phyloP scores from a whole-genome alignment of 352 stramenopile species.

The Pythium apleroticum region DNA sequence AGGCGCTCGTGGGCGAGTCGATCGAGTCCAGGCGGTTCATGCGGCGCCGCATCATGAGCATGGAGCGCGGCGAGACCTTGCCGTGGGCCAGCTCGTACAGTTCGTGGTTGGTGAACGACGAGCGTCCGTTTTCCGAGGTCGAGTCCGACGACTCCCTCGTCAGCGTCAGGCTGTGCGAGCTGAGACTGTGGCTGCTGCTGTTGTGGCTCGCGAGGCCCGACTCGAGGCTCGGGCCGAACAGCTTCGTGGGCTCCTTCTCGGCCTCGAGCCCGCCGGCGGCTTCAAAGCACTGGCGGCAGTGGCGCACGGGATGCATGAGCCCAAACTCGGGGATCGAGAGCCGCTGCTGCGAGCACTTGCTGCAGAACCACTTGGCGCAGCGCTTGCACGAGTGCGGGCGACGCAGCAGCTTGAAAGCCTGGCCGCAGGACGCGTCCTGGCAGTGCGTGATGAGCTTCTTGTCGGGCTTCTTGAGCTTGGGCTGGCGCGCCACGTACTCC shows the following conservation, averaged over 20 bases:
- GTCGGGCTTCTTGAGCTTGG: conserved; percentile 82
- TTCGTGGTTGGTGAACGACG: conserved; percentile 61
- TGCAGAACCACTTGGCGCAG: conserved; percentile 84
- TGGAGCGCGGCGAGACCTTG: conserved; percentile 66
- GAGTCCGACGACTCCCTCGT: conserved; percentile 2
- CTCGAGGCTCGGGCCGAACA: conserved; percentile 44
- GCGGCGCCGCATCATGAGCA: conserved; percentile 68
- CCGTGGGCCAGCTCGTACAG: conserved; percentile 81
- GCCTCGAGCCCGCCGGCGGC: conserved; percentile 61
- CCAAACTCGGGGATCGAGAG: conserved; percentile 82
- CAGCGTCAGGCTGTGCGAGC: background rate
- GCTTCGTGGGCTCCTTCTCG: conserved; percentile 62
- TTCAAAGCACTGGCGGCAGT: conserved; percentile 79
- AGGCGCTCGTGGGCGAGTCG: conserved; percentile 61
- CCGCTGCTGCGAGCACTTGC: conserved; percentile 77
- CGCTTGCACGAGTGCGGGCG: conserved; percentile 83
- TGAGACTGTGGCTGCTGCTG: conserved; percentile 3
- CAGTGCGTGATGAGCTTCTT: conserved; percentile 83
- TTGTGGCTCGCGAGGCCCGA: background rate
- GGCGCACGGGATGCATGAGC: conserved; percentile 72
- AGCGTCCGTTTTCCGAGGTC: conserved; percentile 25
- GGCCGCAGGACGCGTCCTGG: conserved; percentile 63
- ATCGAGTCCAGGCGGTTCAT: conserved; percentile 66
- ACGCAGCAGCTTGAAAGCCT: conserved; percentile 81
- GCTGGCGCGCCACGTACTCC: conserved; percentile 61